A percentile compares a stretch with the other conserved stretches of the same genome.
Conservation (phyloP, 2,329 filamentous ascomycete genomes). For the Calonectria hawksworthii region DNA sequence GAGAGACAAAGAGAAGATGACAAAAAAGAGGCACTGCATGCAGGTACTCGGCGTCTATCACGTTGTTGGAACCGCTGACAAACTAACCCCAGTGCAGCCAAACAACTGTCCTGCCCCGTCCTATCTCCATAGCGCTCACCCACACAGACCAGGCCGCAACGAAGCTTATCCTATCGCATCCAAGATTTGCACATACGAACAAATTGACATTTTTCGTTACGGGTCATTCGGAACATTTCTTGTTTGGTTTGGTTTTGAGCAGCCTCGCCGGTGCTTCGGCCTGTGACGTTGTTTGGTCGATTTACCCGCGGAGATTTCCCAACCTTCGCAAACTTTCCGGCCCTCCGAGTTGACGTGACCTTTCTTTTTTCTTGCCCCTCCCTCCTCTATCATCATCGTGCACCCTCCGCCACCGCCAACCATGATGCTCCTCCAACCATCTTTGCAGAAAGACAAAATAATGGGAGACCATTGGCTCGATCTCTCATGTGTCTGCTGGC, state of each 20-base stretch:
- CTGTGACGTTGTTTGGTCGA: background rate
- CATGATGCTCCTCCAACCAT: background rate
- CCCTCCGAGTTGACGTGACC: background rate
- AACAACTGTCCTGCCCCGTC: no score
- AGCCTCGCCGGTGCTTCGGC: background rate
- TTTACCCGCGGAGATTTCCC: background rate
- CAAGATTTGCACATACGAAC: background rate
- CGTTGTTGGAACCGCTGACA: background rate
- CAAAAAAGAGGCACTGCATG: background rate
- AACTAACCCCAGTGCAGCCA: background rate
- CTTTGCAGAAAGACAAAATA: background rate
- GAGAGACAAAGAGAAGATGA: background rate
- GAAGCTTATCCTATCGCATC: constrained; percentile 1
- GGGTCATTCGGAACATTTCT: background rate
- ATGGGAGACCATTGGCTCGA: background rate
- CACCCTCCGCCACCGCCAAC: background rate
- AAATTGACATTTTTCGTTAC: background rate
- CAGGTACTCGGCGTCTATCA: background rate
- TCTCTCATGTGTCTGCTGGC: background rate
- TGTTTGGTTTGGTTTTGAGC: background rate
- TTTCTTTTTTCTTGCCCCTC: background rate
- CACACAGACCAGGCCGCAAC: background rate
- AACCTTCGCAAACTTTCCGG: background rate
- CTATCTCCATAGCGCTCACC: background rate
- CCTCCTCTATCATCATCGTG: background rate